Evolutionary conservation across 768 basidiomycete genomes (phyloP), one percentile per base, ranked within the genome.

Genomic region (Tubosaeta brunneosetosa): DNA sequence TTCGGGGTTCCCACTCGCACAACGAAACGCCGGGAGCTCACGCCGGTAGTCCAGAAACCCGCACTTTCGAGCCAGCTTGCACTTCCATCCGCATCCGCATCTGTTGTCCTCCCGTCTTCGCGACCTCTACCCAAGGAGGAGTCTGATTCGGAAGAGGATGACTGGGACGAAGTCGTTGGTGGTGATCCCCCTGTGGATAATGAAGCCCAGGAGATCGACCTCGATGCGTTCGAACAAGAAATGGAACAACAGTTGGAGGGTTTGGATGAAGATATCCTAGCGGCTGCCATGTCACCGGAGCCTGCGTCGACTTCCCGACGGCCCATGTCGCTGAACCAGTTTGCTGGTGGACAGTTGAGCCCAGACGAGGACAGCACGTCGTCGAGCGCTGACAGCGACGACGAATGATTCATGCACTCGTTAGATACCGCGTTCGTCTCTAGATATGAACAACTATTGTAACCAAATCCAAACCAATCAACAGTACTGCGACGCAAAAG

Each of bases 311-410:
- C 57, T 43, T n/a, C 58, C 36, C 51, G 65, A 40, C 66, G 65
- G 33, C 81, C 80, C 12, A 73, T 83, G 29, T 81, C 82, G 31
- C 54, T 83, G 53, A 76, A 76, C 53, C 71, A 74, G 53, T 74
- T 78, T 53, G 81, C 73, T 9, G 77, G 71, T 41, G 77, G 72
- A 44, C 63, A 60, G 63, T 61, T 66, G 58, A 71, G 67, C 40
- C 70, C 56, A 33, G 71, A 74, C 32, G 76, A 79, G 27, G 79
- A 80, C 47, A 80, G 78, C 37, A 79, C 76, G 51, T 75, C 76
- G 16, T 77, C 77, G 9, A 82, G 79, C 55, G 73, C 81, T 26
- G 80, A 82, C 3, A 80, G 76, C 58, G 81, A 82, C 52, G 78
- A 79, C 47, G 75, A 80, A 55, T 79, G 61, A 62, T 27, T 31